These are phyloP conservation scores for Lentinus polychrous DNA, from an alignment of 1,284 basidiomycete genomes.

Conservation along the genomic window DNA sequence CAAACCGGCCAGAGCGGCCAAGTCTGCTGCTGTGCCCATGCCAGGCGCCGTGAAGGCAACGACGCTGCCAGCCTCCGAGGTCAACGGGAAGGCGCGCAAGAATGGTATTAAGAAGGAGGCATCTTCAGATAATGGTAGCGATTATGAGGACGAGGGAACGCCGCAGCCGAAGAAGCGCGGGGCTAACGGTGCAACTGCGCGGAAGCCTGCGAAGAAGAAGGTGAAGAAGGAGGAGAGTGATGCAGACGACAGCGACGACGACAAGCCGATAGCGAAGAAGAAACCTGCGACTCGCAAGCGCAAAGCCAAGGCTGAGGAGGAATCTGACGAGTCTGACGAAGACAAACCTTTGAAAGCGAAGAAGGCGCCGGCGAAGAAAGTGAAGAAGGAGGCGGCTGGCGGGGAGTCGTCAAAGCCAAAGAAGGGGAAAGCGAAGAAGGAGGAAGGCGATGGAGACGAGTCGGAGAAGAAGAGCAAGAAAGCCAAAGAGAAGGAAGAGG, in stretches of 20 bases:
- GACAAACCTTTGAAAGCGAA: conserved; percentile 34
- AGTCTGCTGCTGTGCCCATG: conserved; percentile 35
- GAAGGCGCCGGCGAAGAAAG: conserved; percentile 27
- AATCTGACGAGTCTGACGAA: conserved; percentile 39
- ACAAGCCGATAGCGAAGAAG: conserved; percentile 29
- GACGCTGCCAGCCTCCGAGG: conserved; percentile 23
- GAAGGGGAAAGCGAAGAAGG: conserved; percentile 24
- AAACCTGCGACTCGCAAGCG: conserved; percentile 39
- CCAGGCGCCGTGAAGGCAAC: conserved; percentile 36
- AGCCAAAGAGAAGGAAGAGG: conserved; percentile 55
- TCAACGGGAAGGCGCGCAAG: conserved; percentile 33
- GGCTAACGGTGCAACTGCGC: conserved; percentile 20
- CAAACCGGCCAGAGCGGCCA: conserved; percentile 32
- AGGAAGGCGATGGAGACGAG: conserved; percentile 27
- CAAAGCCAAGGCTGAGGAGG: conserved; percentile 49
- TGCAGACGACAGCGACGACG: conserved; percentile 36
- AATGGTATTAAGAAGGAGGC: conserved; percentile 27
- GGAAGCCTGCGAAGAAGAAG: conserved; percentile 54
- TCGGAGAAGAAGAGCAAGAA: conserved; percentile 37
- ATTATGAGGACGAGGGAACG: conserved; percentile 25
- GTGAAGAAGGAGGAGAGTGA: conserved; percentile 50
- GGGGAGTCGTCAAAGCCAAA: conserved; percentile 25
- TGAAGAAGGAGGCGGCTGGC: conserved; percentile 33
- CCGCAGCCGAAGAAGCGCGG: conserved; percentile 23
- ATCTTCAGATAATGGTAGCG: conserved; percentile 27